phyloP scores from a whole-genome alignment of 1,139 yeast species.

The Yamadazyma dushanensis region DNA sequence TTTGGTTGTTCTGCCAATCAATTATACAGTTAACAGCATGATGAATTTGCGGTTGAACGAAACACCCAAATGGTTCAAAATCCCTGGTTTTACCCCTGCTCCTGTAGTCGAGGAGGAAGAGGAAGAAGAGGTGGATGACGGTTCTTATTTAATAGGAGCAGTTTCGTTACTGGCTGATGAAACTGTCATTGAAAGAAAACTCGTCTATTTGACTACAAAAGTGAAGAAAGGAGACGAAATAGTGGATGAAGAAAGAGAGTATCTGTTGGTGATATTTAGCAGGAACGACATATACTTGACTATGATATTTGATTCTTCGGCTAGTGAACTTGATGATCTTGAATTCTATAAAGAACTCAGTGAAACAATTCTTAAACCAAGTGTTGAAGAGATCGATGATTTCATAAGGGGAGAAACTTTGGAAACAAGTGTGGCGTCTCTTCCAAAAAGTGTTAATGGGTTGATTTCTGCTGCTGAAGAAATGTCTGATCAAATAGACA shows the following conservation, averaged over 20 bases:
- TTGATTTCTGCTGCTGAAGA: slow-evolving; percentile 5
- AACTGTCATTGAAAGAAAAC: slow-evolving; percentile 23
- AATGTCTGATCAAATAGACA: slow-evolving; percentile 22
- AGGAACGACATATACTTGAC: slow-evolving; percentile 26
- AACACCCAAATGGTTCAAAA: slow-evolving; percentile 22
- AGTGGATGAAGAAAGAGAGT: slow-evolving; percentile 22
- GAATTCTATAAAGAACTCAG: slow-evolving; percentile 26
- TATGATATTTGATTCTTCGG: slow-evolving; percentile 32
- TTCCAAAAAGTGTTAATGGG: slow-evolving; percentile 27
- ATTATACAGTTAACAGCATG: slow-evolving; percentile 38
- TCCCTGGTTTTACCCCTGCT: slow-evolving; percentile 20
- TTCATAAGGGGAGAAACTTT: slow-evolving; percentile 15
- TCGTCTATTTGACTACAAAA: slow-evolving; percentile 27
- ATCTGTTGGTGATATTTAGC: slow-evolving; percentile 31
- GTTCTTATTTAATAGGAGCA: slow-evolving; percentile 30
- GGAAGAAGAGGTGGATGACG: slow-evolving; percentile 18
- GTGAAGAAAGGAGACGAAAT: slow-evolving; percentile 17
- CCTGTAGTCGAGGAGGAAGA: slow-evolving; percentile 15
- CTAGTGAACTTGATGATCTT: slow-evolving; percentile 20
- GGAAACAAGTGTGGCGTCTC: slow-evolving; percentile 33
- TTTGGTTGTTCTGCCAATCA: slow-evolving; percentile 41
- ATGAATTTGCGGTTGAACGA: slow-evolving; percentile 16
- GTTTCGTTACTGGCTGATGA: slow-evolving; percentile 11
- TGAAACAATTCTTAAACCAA: slow-evolving; percentile 21
- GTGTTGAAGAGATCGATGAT: slow-evolving; percentile 22